phyloP scores from a whole-genome alignment of 2,329 filamentous ascomycete species.

The Fusarium buharicum region DNA sequence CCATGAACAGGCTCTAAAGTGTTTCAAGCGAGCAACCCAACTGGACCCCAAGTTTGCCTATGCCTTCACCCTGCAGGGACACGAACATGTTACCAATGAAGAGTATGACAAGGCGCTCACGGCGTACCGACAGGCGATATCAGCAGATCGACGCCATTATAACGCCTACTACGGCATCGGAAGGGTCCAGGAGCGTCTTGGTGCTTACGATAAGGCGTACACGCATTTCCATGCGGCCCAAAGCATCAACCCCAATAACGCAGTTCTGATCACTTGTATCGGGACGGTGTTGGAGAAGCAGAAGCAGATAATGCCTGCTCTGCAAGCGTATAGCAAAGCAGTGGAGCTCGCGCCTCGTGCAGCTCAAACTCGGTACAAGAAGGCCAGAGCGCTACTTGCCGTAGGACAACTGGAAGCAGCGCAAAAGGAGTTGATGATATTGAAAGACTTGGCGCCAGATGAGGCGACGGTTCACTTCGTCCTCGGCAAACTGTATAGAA shows the following conservation, averaged over 20 bases:
- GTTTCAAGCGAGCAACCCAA: constrained; percentile 94
- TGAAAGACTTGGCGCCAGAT: constrained; percentile 92
- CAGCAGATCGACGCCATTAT: constrained; percentile 89
- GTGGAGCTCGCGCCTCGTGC: constrained; percentile 83
- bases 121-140: constrained; percentile 86
- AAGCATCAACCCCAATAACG: constrained; percentile 91
- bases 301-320: constrained; percentile 80
- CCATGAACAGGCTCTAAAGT: constrained; percentile 92
- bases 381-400: constrained; percentile 85
- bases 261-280: constrained; percentile 91
- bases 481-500: constrained; percentile 84
- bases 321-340: constrained; percentile 84
- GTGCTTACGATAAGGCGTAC: constrained; percentile 90
- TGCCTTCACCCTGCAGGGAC: constrained; percentile 93
- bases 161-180: constrained; percentile 97
- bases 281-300: constrained; percentile 90
- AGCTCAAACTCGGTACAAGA: constrained; percentile 89
- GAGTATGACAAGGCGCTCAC: constrained; percentile 95
- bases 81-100: constrained; percentile 95
- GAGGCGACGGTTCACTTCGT: constrained; percentile 97
- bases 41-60: constrained; percentile 92
- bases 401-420: constrained; percentile 77
- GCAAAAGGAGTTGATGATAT: constrained; percentile 82
- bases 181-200: constrained; percentile 87
- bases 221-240: constrained; percentile 90